Evolutionary conservation across 352 stramenopile species (phyloP), one percentile per base, ranked within the genome.

Genomic region (Pythium rishiriense): DNA sequence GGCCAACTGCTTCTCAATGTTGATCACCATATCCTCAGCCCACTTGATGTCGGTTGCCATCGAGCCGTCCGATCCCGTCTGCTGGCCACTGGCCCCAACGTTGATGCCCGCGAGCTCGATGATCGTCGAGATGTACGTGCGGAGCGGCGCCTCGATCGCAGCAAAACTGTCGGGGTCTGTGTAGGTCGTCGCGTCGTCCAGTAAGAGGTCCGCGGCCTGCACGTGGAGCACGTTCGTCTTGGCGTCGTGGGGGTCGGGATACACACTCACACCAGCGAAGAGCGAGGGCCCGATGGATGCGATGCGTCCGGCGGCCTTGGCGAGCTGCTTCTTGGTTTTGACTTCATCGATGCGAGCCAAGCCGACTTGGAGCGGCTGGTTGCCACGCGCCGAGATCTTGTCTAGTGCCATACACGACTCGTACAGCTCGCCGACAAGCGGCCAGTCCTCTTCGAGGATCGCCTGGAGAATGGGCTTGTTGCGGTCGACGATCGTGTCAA

Each of bases 111-210:
- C 63, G 7, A 83, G 61, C 41, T 64, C 70, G 17, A 83, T 26
- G 9, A 83, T 58, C 21, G 70, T 78, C 4, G 64, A 69, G 11
- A 75, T 74, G 62, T 83, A 86, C 24, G 45, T 35, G 46, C 68
- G 67, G 41, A 75, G 64, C n/a, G 72, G 62, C n/a, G 57, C 62
- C 62, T 83, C 77, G 15, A 82, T 37, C 33, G 62, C 53, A 8
- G 48, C 31, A 19, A 80, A 78, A n/a, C n/a, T n/a, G 2, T 68
- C 65, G n/a, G 68, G 46, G n/a, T 66, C 57, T 50, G 97, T 83
- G 51, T 98, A 94, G 67, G 98, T 97, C 64, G 96, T 93, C 41
- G 81, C 70, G 67, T 94, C 88, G 1, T 88, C 83, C 19, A 98
- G 70, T 28, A 73, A 80, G 7, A 58, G 51, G 5, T 89, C 58